Evolutionary conservation across 352 stramenopile genomes (phyloP).

Genomic region (Peronospora farinosa): DNA sequence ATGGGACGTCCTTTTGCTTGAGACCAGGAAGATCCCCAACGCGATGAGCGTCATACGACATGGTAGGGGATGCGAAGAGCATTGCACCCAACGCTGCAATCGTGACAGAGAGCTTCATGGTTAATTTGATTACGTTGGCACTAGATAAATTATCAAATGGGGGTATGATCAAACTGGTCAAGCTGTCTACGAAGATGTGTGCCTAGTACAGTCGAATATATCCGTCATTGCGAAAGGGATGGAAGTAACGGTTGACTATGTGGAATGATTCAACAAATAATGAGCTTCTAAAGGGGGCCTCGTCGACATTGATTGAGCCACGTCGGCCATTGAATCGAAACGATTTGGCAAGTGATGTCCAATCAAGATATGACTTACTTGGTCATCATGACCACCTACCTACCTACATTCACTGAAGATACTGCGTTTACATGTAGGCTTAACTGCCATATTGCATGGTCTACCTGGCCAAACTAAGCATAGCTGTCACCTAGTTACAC

Average conservation of each 20-base stretch:
- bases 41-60: conserved; percentile 30
- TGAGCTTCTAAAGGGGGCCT: conserved; percentile 11
- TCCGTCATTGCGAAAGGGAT: conserved; percentile 2
- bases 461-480: too few relatives aligned
- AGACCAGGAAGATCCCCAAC: conserved; percentile 48
- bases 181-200: background rate
- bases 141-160: conserved; percentile 8
- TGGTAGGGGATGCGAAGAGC: conserved; percentile 6
- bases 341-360: conserved; percentile 11
- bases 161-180: background rate
- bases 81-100: conserved; percentile 18
- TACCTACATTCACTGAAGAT: too few relatives aligned
- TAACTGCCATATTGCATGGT: too few relatives aligned
- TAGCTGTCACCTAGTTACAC: conserved; percentile 11
- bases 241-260: conserved; percentile 10
- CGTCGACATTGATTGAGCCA: conserved; percentile 5
- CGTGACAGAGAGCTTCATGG: conserved; percentile 19
- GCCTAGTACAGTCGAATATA: too few relatives aligned
- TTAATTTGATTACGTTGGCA: background rate
- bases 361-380: background rate
- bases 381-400: background rate
- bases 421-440: too few relatives aligned
- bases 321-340: conserved; percentile 4
- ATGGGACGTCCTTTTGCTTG: conserved; percentile 35
- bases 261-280: conserved; percentile 7